phyloP scores from a whole-genome alignment of 495 filamentous ascomycete genomes.

The Apiosordaria backusii region DNA sequence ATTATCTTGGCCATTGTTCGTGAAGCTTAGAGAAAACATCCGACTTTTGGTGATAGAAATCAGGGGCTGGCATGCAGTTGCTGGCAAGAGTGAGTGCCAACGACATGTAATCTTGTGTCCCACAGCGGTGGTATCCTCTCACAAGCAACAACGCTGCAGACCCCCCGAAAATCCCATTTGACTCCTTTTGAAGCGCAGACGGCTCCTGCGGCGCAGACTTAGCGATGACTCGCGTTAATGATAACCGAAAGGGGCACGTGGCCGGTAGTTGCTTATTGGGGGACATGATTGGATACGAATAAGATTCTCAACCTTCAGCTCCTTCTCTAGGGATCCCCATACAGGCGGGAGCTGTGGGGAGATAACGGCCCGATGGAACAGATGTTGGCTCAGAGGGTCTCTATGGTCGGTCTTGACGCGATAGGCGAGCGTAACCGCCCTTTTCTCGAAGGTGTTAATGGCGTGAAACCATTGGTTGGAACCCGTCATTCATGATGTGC shows the following conservation, averaged over 20 bases:
- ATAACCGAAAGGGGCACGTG: neutral
- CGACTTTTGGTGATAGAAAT: neutral
- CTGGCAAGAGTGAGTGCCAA: neutral
- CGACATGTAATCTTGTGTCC: neutral
- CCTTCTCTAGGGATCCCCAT: neutral
- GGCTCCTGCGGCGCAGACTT: neutral
- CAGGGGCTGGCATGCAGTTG: neutral
- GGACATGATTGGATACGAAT: neutral
- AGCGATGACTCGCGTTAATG: neutral
- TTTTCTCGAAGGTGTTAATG: neutral
- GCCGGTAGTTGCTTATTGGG: neutral
- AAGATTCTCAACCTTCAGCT: neutral
- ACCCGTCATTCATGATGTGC: neutral
- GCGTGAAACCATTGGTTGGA: neutral
- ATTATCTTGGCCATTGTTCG: neutral
- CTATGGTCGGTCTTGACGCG: neutral
- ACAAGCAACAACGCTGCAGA: neutral
- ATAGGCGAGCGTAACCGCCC: slow-evolving; percentile 2
- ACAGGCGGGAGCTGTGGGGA: neutral
- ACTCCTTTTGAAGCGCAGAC: neutral
- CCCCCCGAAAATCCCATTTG: neutral
- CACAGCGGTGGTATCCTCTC: neutral
- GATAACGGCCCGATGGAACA: neutral
- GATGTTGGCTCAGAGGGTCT: neutral
- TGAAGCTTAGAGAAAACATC: neutral